Evolutionary conservation across 2,329 filamentous ascomycete genomes (phyloP).

Genomic region (Diatrype stigma): DNA sequence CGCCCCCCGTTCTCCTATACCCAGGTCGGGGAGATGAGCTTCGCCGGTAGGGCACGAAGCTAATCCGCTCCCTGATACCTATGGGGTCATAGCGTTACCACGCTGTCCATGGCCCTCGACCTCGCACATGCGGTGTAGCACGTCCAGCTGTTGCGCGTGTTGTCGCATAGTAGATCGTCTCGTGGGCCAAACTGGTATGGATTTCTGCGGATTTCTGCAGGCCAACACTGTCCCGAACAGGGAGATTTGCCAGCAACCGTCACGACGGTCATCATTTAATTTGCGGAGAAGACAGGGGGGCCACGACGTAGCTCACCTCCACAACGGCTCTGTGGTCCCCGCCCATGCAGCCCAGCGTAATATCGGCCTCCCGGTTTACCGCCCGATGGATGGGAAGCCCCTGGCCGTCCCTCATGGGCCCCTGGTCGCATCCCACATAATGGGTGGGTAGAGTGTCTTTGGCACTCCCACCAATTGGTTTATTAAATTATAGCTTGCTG

Average conservation of each 20-base stretch:
- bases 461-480: no score
- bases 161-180: not conserved
- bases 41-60: not conserved
- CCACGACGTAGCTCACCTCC: not conserved
- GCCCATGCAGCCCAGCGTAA: not conserved
- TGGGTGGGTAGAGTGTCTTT: no score
- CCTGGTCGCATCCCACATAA: not conserved
- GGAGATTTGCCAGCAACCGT: not conserved
- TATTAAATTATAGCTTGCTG: no score
- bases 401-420: no score
- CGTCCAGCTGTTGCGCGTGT: not conserved
- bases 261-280: not conserved
- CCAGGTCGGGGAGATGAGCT: not conserved
- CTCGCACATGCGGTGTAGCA: not conserved
- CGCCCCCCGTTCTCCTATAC: not conserved
- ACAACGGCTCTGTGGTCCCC: not conserved
- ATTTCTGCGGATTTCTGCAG: not conserved
- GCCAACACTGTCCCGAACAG: not conserved
- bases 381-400: not conserved
- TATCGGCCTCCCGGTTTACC: not conserved
- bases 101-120: not conserved
- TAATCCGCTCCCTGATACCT: not conserved
- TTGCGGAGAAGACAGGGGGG: not conserved
- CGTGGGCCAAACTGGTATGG: not conserved
- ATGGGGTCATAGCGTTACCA: not conserved